Base-by-base conservation (phyloP, 1,284 basidiomycete genomes). In the Cutaneotrichosporon dermatis region DNA sequence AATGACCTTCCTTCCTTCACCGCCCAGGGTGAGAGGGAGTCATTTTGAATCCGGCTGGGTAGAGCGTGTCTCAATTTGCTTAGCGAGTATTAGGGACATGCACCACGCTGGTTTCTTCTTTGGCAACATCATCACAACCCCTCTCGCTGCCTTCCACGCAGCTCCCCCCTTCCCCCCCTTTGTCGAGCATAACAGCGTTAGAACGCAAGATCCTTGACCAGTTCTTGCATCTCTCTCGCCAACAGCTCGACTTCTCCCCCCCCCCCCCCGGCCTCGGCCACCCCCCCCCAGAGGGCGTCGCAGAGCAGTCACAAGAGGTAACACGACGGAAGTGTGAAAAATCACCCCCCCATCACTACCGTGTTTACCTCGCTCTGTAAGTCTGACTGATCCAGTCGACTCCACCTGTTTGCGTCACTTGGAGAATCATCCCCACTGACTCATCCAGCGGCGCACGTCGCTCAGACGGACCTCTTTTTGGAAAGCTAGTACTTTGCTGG, bases 401-500 rank as follows among this genome's bases (percentile, higher is more conserved):
- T 12, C 39, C 39, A 40, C 25, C 25, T 25, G 25, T 25, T 25
- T 25, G 25, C 25, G 25, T 12, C 39, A 40, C 39, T 40, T 40
- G 39, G 39, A 25, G 25, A 25, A 25, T 25, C 25, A 12, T 40
- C 12, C 16, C 48, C 48, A 33, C 50, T 51, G 50, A 51, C 50
- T 15, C 50, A 51, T 51, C 39, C 50, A 51, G 50, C 39, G 50
- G 50, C 50, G 50, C 50, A 51, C 50, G 50, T 51, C 37, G 50
- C 50, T 40, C 37, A 9, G 3, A 25, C 25, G 25, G 25, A 25
- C 25, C 25, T 25, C 25, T 25, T 25, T 25, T 25, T 25, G 25
- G 25, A 25, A 25, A 25, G 25, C 25, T 25, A 25, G 25, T 3
- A 2, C 25, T 25, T 25, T 25, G 25, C 25, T 25, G 25, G 25